Percentiles rank a stretch among this genome's conserved stretches.
Conservation (phyloP, 2,329 filamentous ascomycete species). For the Pseudogymnoascus pannorum region DNA sequence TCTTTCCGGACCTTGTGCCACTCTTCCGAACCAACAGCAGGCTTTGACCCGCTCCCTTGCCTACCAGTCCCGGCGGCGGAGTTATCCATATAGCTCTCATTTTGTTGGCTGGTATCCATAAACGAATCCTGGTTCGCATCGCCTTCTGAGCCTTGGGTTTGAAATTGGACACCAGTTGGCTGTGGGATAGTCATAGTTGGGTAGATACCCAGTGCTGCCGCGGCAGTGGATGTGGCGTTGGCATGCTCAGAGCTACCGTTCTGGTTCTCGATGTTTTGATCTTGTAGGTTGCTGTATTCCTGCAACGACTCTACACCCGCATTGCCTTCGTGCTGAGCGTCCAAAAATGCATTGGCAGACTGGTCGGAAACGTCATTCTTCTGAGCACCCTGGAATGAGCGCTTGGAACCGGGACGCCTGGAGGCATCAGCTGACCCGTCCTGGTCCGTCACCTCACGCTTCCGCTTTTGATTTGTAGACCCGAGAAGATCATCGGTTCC, state of each 20-base stretch:
- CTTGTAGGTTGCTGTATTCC: slow-evolving; percentile 36
- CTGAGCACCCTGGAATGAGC: slow-evolving; percentile 12
- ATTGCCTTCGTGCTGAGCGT: slow-evolving; percentile 20
- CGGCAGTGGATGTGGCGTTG: slow-evolving; percentile 48
- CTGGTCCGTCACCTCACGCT: slow-evolving; percentile 26
- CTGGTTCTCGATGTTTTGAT: slow-evolving; percentile 38
- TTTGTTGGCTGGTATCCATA: slow-evolving; percentile 31
- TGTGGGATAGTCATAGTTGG: slow-evolving; percentile 48
- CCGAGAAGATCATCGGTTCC: slow-evolving; percentile 19
- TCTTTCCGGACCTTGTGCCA: slow-evolving; percentile 98
- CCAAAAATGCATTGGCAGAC: slow-evolving; percentile 12
- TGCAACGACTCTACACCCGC: slow-evolving; percentile 27
- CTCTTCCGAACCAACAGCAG: slow-evolving; percentile 88
- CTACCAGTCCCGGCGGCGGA: slow-evolving; percentile 37
- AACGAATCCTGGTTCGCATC: slow-evolving; percentile 33
- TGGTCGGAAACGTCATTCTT: slow-evolving; percentile 23
- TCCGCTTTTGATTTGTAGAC: slow-evolving; percentile 25
- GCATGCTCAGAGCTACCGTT: slow-evolving; percentile 45
- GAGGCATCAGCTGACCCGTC: slow-evolving; percentile 28
- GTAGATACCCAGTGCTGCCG: slow-evolving; percentile 40
- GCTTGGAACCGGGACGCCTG: slow-evolving; percentile 28
- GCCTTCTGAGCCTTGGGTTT: slow-evolving; percentile 35
- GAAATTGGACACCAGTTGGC: slow-evolving; percentile 46
- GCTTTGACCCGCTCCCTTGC: slow-evolving; percentile 48
- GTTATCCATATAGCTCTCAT: slow-evolving; percentile 31